Evolutionary conservation across 345 rosid species (phyloP), one percentile per base, ranked within the genome.

Genomic region (Aquilaria yunnanensis): DNA sequence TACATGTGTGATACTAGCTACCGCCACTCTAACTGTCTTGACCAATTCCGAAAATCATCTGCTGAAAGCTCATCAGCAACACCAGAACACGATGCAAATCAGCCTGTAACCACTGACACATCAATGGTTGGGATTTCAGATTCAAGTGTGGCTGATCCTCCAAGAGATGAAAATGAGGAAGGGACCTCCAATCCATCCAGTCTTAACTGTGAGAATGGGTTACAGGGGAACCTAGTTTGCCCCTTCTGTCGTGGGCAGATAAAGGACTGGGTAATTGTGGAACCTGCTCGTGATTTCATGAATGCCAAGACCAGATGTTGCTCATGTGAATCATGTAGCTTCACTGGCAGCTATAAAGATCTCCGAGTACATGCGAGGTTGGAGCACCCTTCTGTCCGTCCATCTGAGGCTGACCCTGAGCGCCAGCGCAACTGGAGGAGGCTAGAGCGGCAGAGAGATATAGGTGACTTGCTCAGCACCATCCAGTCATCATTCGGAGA

Each of bases 1-100:
- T 94, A 79, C 82, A 94, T 90, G 97, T 94, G 99, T 43, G 96
- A 94, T 66, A 94, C 99, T 46, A 94, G 99, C 74, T 87, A 88
- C 68, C 89, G 99, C 9, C 99, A 90, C 74, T 90, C 99, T 0
- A 94, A 94, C 71, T 94, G 99, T 67, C 81, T 94, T 14, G 99
- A 94, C 65, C 99, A 90, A 82, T 94, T 81, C 60, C 58, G 89
- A 46, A 90, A 87, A 74, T 88, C 96, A 54, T 37, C 72, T 70
- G 57, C 72, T 1, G 84, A 79, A 65, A 29, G 77, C n/a, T 43
- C 81, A 50, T 33, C 72, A 46, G 43, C 66, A 54, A 48, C 70
- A 16, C 62, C 65, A 1, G 57, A 37, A 57, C 75, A 57, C 56
- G 85, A 78, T 54, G 86, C 69, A 64, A 74, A 32, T 53, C 70